Evolutionary conservation across 2,329 filamentous ascomycete genomes (phyloP).

Genomic region (Trichoderma simmonsii): DNA sequence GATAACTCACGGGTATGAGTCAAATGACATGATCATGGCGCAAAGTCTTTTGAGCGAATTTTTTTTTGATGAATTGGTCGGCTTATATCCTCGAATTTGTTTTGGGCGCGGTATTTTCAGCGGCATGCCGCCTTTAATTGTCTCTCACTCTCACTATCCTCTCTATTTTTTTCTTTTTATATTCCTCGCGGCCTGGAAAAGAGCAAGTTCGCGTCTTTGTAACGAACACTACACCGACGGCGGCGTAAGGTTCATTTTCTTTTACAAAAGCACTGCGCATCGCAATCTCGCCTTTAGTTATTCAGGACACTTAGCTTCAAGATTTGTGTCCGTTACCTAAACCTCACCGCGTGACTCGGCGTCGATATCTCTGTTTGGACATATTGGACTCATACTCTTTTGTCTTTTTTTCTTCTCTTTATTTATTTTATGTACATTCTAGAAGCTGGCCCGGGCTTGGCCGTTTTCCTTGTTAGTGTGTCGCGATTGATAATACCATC

Average conservation of each 20-base stretch:
- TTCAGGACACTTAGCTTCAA: neutral
- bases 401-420: constrained; percentile 25
- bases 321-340: constrained; percentile 12
- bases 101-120: constrained; percentile 17
- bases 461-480: constrained; percentile 24
- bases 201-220: neutral
- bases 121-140: constrained; percentile 16
- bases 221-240: neutral
- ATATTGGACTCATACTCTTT: constrained; percentile 33
- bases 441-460: constrained; percentile 33
- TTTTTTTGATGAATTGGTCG: constrained; percentile 20
- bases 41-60: constrained; percentile 17
- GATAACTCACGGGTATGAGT: constrained; percentile 36
- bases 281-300: constrained; percentile 10
- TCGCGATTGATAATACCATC: constrained; percentile 30
- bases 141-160: constrained; percentile 13
- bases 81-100: constrained; percentile 20
- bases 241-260: constrained; percentile 9
- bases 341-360: constrained; percentile 27
- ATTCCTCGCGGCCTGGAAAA: neutral
- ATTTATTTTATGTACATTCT: constrained; percentile 34
- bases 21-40: constrained; percentile 19
- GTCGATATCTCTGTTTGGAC: constrained; percentile 31
- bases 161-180: neutral
- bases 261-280: constrained; percentile 7